A percentile compares a stretch with the other conserved stretches of the same genome.
Conservation (phyloP, 2,329 filamentous ascomycete genomes). For the Hirsutella minnesotensis region DNA sequence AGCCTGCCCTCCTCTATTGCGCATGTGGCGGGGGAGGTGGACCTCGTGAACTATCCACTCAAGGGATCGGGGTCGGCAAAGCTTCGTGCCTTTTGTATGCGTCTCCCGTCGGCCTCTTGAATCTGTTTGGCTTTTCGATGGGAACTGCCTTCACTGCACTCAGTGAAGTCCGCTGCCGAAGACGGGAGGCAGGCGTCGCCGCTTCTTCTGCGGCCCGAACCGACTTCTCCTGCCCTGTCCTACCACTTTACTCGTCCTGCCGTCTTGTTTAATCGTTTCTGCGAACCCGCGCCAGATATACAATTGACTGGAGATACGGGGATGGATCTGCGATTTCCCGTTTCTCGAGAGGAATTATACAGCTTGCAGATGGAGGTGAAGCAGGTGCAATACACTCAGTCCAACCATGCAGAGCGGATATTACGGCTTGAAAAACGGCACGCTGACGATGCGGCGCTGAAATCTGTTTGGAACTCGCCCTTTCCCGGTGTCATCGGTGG, state of each 20-base stretch:
- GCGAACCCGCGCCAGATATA: background rate
- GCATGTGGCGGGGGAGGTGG: constrained; percentile 33
- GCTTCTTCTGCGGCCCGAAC: background rate
- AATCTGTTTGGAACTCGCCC: constrained; percentile 88
- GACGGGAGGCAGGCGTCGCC: background rate
- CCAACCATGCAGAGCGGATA: constrained; percentile 49
- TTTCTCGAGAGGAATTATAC: constrained; percentile 53
- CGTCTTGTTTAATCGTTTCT: background rate
- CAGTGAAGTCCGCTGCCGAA: background rate
- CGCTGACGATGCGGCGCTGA: constrained; percentile 55
- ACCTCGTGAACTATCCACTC: constrained; percentile 22
- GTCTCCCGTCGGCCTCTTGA: background rate
- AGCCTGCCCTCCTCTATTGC: constrained; percentile 21
- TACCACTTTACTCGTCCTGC: background rate
- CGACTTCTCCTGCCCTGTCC: background rate
- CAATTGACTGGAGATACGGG: constrained; percentile 17
- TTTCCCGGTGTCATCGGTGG: constrained; percentile 78
- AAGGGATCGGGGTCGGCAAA: constrained; percentile 21
- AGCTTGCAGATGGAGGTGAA: constrained; percentile 61
- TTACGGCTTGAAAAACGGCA: constrained; percentile 53
- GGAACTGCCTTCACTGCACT: background rate
- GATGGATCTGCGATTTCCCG: constrained; percentile 53
- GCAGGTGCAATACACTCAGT: constrained; percentile 52
- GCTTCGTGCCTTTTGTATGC: background rate
- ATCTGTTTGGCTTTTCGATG: constrained; percentile 1